Base-by-base conservation (phyloP, 2,329 filamentous ascomycete species). In the Colletotrichum godetiae region DNA sequence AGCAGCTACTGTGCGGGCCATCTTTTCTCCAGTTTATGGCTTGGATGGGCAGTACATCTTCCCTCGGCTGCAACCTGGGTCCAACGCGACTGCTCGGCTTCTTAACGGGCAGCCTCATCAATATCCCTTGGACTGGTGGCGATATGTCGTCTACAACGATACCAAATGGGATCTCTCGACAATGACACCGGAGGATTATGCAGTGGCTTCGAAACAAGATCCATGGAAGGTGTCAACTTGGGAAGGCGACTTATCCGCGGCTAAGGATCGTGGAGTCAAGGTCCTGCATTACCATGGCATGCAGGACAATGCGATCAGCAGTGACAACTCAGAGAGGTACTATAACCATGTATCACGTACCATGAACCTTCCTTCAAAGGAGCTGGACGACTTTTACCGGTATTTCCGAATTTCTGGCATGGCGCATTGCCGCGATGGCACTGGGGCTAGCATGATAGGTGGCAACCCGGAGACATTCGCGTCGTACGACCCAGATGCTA, bases 351-450 rank as follows among this genome's bases (percentile, higher is more conserved):
- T 88, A 4, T 80, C 81, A 2, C 35, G 78, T 12, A 86, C 84
- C 0, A 87, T 88, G 86, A 73, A 74, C 4, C 77, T 82, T 0
- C 74, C 79, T 2, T 63, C 65, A 6, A 33, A 52, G 0, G 69
- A 72, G 0, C 52, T 74, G 19, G 63, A 75, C 11, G 84, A 86
- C 19, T 88, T 88, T 77, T 90, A 88, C 78, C 78, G 82, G 2
- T 82, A 88, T 75, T 89, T 89, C 77, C 78, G 81, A 4, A 83
- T 89, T 6, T 87, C 87, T 1, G 88, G 88, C 1, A 85, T 89
- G 81, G 81, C 79, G 4, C 88, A 90, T 76, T 90, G 89, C 68
- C 15, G 59, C 31, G 84, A 84, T 2, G 88, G 88, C 10, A 79
- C 78, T 1, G 87, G 87, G 0, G 87, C 87, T 0, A 82, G 77